Evolutionary conservation across 805 yeast species (phyloP), one percentile per base, ranked within the genome.

Genomic region (Metschnikowia cubensis): DNA sequence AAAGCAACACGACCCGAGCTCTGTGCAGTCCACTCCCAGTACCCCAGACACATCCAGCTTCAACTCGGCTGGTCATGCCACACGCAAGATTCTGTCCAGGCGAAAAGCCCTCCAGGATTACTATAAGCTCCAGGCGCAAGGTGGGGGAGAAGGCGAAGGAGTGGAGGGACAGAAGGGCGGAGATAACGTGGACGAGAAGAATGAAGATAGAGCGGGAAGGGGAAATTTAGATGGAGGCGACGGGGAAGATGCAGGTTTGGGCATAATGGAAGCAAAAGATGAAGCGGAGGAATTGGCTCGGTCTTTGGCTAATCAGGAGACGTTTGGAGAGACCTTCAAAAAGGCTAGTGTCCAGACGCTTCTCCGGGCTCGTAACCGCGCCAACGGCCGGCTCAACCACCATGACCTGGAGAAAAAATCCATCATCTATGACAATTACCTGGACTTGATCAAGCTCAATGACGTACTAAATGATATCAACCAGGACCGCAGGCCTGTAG

Each of bases 351-450:
- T 50, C 2, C 53, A 33, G 2, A 50, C 56, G 25, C 46, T 58
- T 31, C 37, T 58, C 17, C 39, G 47, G n/a, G 44, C 52, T 6
- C 56, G 61, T 11, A 58, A 58, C 41, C 37, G 46, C 22, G 52
- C 56, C 7, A 72, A 75, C 21, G 71, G 71, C 31, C 70, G 73
- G 46, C 67, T 82, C 49, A 80, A 78, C 50, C 63, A 79, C 14
- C 81, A 77, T 46, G 83, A 81, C 52, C 77, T 81, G 58, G 82
- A 80, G 42, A 83, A 84, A 54, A 85, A 85, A 58, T 80, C 86
- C 29, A 84, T 85, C 38, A 83, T 85, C 10, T 85, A 85, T 64
- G 87, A 85, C 64, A 85, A 85, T 59, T 85, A 85, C 70, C 84
- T 82, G 62, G 91, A 85, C 53, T 68, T 85, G 55, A 84, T 85